phyloP scores from a whole-genome alignment of 192 early-diverging fungal genomes.

The Spinellus fusiger region DNA sequence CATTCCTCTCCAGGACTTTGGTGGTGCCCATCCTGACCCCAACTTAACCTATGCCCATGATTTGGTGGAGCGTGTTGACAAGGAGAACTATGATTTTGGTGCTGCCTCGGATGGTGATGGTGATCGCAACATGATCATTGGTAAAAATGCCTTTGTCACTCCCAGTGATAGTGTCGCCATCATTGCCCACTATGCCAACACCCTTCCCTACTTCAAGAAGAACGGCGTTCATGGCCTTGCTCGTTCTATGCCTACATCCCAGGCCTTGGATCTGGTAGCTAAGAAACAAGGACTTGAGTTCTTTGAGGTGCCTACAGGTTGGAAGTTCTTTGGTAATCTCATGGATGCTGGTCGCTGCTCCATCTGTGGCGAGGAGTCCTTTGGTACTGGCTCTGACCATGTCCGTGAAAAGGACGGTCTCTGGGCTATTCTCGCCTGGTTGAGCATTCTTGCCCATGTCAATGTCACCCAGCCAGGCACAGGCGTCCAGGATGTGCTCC shows the following conservation, averaged over 20 bases:
- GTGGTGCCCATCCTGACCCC: slow-evolving; percentile 94
- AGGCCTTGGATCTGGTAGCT: slow-evolving; percentile 86
- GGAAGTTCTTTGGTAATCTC: slow-evolving; percentile 98
- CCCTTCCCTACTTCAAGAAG: slow-evolving; percentile 90
- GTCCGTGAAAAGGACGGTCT: slow-evolving; percentile 99
- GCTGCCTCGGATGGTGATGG: slow-evolving; percentile 98
- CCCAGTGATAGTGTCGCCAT: slow-evolving; percentile 96
- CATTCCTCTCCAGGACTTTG: slow-evolving; percentile 83
- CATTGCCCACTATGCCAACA: slow-evolving; percentile 84
- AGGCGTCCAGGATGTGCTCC: slow-evolving; percentile 74
- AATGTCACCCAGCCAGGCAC: slow-evolving; percentile 50
- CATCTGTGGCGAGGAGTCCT: slow-evolving; percentile 97
- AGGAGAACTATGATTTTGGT: slow-evolving; percentile 78
- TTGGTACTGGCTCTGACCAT: slow-evolving; percentile 97
- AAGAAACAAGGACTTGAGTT: slow-evolving; percentile 66
- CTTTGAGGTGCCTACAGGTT: slow-evolving; percentile 89
- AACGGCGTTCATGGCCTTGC: slow-evolving; percentile 83
- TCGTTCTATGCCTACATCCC: slow-evolving; percentile 93
- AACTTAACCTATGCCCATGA: slow-evolving; percentile 96
- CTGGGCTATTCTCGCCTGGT: slow-evolving; percentile 96
- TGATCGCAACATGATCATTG: slow-evolving; percentile 97
- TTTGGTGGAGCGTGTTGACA: slow-evolving; percentile 82
- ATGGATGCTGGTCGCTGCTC: slow-evolving; percentile 94
- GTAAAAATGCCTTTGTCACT: slow-evolving; percentile 91
- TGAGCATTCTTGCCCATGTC: slow-evolving; percentile 82